Conservation (phyloP, 306 rosid species). For the Herpetospermum pedunculosum region DNA sequence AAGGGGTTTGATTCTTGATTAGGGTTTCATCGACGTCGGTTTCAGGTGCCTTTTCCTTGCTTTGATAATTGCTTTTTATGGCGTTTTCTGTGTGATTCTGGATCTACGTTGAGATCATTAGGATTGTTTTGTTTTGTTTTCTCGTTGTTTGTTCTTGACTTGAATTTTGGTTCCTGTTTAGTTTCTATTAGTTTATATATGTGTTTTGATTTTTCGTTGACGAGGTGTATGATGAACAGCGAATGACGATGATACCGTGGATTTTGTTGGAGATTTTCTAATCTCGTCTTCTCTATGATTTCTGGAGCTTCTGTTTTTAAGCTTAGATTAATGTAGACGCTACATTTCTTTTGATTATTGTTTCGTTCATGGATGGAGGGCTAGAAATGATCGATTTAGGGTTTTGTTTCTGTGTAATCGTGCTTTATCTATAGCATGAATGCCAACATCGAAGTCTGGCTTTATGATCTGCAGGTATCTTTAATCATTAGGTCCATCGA, state of each 20-base stretch:
- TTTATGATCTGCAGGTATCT: constrained; percentile 3
- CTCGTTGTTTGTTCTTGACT: not conserved
- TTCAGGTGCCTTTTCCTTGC: not conserved
- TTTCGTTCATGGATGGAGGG: not conserved
- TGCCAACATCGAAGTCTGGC: not conserved
- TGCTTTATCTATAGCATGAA: not conserved
- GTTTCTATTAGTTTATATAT: not conserved
- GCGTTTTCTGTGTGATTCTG: not conserved
- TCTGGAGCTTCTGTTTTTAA: not conserved
- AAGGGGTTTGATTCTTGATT: not conserved
- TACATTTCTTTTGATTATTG: not conserved
- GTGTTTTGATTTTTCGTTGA: not conserved
- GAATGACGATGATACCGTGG: not conserved
- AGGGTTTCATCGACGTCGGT: constrained; percentile 5
- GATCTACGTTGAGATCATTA: constrained; percentile 2
- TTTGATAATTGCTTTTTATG: not conserved
- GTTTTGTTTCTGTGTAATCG: not conserved
- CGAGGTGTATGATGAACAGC: not conserved
- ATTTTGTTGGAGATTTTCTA: not conserved
- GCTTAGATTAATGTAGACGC: not conserved
- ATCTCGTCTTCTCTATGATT: not conserved
- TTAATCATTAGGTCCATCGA: not conserved
- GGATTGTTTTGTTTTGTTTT: not conserved
- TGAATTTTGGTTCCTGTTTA: not conserved
- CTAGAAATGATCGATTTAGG: not conserved